Conservation (phyloP, 1,284 basidiomycete genomes). For the Ceraceosorus bombacis region DNA sequence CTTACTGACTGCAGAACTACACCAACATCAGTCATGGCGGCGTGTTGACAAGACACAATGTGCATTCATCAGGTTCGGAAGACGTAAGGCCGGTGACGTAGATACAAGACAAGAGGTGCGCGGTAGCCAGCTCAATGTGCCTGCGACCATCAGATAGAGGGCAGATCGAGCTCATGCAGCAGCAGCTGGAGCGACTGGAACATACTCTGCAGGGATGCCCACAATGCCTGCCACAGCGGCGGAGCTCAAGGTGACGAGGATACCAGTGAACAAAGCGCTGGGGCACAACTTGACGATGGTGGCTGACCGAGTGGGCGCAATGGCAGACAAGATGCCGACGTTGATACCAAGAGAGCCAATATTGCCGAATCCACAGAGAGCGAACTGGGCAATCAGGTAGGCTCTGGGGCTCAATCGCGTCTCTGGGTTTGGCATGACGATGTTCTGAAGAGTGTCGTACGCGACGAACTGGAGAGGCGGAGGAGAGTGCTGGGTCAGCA, state of each 20-base stretch:
- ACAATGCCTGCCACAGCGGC: conserved; percentile 49
- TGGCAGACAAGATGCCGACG: conserved; percentile 74
- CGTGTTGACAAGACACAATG: too few species aligned
- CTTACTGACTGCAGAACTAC: too few species aligned
- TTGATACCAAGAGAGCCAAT: conserved; percentile 69
- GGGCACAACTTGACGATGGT: conserved; percentile 64
- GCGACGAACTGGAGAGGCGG: conserved; percentile 63
- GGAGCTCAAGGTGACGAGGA: conserved; percentile 49
- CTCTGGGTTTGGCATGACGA: conserved; percentile 40
- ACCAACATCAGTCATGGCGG: too few species aligned
- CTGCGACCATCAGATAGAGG: too few species aligned
- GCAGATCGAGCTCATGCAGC: too few species aligned
- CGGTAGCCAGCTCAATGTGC: too few species aligned
- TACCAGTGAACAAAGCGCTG: conserved; percentile 55
- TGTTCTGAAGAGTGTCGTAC: conserved; percentile 53
- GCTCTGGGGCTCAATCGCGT: conserved; percentile 64
- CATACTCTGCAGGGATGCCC: conserved; percentile 8
- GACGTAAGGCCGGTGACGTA: too few species aligned
- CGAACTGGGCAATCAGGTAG: conserved; percentile 67
- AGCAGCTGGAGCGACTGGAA: too few species aligned
- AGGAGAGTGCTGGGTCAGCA: not conserved
- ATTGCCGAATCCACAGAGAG: conserved; percentile 84
- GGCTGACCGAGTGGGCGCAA: conserved; percentile 68
- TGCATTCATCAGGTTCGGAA: too few species aligned
- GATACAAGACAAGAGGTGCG: too few species aligned